Evolutionary conservation across 805 yeast species (phyloP), one percentile per base, ranked within the genome.

Genomic region (Scheffersomyces stipitis): DNA sequence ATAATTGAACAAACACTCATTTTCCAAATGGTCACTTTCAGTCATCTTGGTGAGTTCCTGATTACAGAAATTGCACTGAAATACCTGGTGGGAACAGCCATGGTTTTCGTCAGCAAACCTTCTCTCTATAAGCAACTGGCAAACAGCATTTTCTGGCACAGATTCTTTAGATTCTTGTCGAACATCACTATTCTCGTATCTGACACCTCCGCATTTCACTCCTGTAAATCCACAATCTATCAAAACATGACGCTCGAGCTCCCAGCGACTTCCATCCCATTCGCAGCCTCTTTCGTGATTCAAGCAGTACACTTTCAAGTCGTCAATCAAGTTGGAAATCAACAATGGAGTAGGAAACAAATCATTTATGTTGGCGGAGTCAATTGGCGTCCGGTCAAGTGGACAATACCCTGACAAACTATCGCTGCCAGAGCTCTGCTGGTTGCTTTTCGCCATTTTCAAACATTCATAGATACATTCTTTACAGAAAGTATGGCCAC

Each of bases 181-280:
- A 9, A 34, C 15, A 7, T 30, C 37, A 3, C 33, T 33, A 22
- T 24, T 31, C 18, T 31, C 29, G 12, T 33, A 36, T 31, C 62
- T 36, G 2, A 15, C 31, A 2, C 70, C 64, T 31, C 51, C 44
- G 36, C 72, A 66, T 17, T 17, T 17, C 1, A 66, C 64, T 0
- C 71, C 71, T 2, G 71, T 66, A 30, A 49, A 54, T 2, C 57
- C 63, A 46, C 72, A 66, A 15, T 58, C 64, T 0, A 41, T 41
- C 18, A 54, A 5, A 3, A 76, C 53, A 56, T 82, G 88, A 30
- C 59, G 67, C 34, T 71, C 70, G 5, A 81, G 49, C 36, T 73
- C 71, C 83, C 86, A 80, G 15, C 86, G 60, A 37, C 75, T 66
- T 3, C 83, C 84, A 4, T 44, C 48, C 78, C 80, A 75, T 1